phyloP scores from a whole-genome alignment of 371 early-diverging fungal species.

The Mortierella sp. region DNA sequence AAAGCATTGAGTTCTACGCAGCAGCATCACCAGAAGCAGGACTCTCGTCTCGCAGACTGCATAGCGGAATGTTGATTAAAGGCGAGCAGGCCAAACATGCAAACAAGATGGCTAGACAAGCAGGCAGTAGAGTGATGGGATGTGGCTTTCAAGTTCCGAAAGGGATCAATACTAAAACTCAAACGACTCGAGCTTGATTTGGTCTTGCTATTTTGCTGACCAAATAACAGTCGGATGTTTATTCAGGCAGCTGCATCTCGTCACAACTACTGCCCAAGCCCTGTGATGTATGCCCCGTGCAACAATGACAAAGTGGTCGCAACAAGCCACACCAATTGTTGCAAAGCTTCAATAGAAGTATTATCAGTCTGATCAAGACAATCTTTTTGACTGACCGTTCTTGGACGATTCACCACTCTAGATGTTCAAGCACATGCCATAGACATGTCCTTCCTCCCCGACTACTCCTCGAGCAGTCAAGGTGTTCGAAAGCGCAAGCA shows the following conservation, averaged over 20 bases:
- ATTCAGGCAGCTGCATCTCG: conserved; percentile 12
- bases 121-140: conserved; percentile 10
- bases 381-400: conserved; percentile 7
- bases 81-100: conserved; percentile 2
- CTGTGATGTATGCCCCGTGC: conserved; percentile 8
- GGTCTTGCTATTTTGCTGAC: conserved; percentile 2
- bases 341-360: background rate
- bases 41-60: conserved; percentile 5
- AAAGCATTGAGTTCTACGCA: background rate
- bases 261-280: conserved; percentile 1
- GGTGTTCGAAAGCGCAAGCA: conserved; percentile 34
- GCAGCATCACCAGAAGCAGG: conserved; percentile 1
- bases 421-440: conserved; percentile 21
- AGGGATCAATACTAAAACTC: background rate
- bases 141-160: background rate
- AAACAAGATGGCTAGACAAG: background rate
- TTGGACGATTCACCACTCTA: background rate
- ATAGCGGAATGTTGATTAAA: conserved; percentile 4
- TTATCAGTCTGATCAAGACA: background rate
- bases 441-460: conserved; percentile 17
- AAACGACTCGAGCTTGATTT: background rate
- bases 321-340: background rate
- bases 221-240: conserved; percentile 13
- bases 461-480: conserved; percentile 16
- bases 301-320: background rate